Conservation (phyloP, 1,139 yeast species). For the Yamadazyma taylorii region DNA sequence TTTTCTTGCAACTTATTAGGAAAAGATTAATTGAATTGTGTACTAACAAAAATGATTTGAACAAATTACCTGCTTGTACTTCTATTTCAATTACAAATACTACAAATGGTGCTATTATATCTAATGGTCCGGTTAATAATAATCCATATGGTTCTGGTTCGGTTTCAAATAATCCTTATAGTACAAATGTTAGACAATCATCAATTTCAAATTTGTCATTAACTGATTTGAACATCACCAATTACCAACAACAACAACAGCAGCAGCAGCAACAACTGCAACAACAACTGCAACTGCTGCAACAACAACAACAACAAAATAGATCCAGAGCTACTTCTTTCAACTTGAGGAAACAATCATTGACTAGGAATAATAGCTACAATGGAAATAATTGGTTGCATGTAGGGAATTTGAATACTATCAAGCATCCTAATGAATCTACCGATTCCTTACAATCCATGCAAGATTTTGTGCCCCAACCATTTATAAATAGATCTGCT, state of each 20-base stretch:
- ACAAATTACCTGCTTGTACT: slow-evolving; percentile 29
- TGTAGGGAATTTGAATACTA: slow-evolving; percentile 43
- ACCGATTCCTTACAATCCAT: slow-evolving; percentile 47
- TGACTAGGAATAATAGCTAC: slow-evolving; percentile 45
- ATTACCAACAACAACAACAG: slow-evolving; percentile 22
- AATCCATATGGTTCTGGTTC: slow-evolving; percentile 12
- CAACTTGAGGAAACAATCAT: slow-evolving; percentile 45
- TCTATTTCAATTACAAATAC: slow-evolving; percentile 21
- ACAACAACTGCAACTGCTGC: neutral
- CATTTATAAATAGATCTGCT: slow-evolving; percentile 36
- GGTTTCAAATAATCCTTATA: slow-evolving; percentile 8
- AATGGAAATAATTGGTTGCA: slow-evolving; percentile 41
- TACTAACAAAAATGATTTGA: slow-evolving; percentile 19
- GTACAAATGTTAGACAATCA: slow-evolving; percentile 26
- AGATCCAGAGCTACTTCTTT: slow-evolving; percentile 29
- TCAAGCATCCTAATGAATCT: slow-evolving; percentile 33
- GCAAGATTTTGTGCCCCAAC: slow-evolving; percentile 47
- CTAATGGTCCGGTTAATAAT: neutral
- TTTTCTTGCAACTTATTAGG: slow-evolving; percentile 44
- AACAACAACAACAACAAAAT: slow-evolving; percentile 5
- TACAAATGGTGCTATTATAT: slow-evolving; percentile 4
- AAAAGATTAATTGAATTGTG: slow-evolving; percentile 45
- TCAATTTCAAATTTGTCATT: slow-evolving; percentile 45
- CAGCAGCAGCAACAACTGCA: slow-evolving; percentile 16
- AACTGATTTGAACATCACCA: slow-evolving; percentile 40